Percentiles rank a stretch among this genome's conserved stretches.
Evolutionary conservation across 805 yeast species (phyloP).

Genomic region (Metschnikowia noctiluminum): DNA sequence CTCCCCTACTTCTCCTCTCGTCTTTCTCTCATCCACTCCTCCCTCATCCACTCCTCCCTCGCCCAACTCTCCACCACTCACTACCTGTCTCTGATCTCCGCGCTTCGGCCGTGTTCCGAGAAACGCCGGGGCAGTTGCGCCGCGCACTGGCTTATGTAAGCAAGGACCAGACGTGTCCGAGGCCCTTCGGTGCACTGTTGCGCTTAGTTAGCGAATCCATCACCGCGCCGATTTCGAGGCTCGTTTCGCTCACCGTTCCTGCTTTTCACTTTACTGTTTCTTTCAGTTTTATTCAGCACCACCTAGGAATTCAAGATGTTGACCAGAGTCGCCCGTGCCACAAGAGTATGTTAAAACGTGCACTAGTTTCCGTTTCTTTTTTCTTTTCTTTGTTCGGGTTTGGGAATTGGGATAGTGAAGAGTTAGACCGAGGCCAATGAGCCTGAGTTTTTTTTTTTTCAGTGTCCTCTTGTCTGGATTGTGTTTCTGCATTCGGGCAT

Average conservation of each 20-base stretch:
- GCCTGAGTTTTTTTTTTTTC: too few relatives aligned
- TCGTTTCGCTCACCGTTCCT: neutral
- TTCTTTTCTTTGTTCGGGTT: neutral
- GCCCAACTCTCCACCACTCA: neutral
- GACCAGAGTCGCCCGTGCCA: slow-evolving; percentile 42
- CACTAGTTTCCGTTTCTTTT: neutral
- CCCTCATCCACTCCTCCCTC: neutral
- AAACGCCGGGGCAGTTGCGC: slow-evolving; percentile 2
- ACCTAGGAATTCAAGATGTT: slow-evolving; percentile 26
- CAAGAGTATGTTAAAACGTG: slow-evolving; percentile 34
- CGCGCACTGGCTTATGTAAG: slow-evolving; percentile 15
- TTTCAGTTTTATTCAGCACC: slow-evolving; percentile 1
- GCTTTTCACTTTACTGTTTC: slow-evolving; percentile 7
- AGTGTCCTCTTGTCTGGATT: too few relatives aligned
- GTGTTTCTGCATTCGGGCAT: too few relatives aligned
- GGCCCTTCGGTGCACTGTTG: slow-evolving; percentile 9
- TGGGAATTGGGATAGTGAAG: neutral
- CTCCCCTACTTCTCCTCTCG: neutral
- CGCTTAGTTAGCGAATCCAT: neutral
- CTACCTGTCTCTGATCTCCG: too few relatives aligned
- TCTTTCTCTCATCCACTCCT: neutral
- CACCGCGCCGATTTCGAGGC: neutral
- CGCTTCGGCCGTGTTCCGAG: neutral
- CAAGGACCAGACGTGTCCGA: slow-evolving; percentile 25
- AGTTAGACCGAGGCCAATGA: neutral